Conservation (phyloP, 2,329 filamentous ascomycete genomes). For the Colletotrichum horii region DNA sequence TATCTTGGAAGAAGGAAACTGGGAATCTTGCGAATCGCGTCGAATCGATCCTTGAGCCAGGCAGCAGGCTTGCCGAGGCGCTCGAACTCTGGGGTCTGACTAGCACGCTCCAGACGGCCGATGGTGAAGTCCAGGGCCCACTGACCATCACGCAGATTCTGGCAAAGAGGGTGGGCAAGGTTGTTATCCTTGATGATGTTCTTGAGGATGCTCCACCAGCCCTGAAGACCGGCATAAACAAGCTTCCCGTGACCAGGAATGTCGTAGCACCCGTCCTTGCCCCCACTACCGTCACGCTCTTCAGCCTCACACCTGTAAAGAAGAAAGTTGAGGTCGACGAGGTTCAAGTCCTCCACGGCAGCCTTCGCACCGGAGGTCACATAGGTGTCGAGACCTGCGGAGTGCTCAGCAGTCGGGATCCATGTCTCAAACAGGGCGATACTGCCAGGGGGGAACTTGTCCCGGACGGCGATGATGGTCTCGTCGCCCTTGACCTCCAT, state of each 20-base stretch:
- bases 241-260: slow-evolving; percentile 85
- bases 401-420: slow-evolving; percentile 87
- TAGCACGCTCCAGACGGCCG: slow-evolving; percentile 76
- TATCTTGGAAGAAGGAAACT: slow-evolving; percentile 91
- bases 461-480: slow-evolving; percentile 79
- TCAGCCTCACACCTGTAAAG: slow-evolving; percentile 93
- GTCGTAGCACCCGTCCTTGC: slow-evolving; percentile 85
- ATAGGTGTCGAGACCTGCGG: slow-evolving; percentile 81
- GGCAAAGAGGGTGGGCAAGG: slow-evolving; percentile 89
- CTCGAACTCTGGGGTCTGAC: slow-evolving; percentile 65
- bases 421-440: slow-evolving; percentile 96
- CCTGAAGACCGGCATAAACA: slow-evolving; percentile 95
- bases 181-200: slow-evolving; percentile 88
- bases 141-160: slow-evolving; percentile 88
- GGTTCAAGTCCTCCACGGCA: slow-evolving; percentile 76
- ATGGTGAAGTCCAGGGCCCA: slow-evolving; percentile 93
- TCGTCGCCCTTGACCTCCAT: slow-evolving; percentile 76
- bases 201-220: slow-evolving; percentile 94
- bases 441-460: slow-evolving; percentile 89
- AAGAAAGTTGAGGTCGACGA: slow-evolving; percentile 89
- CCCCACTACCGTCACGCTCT: slow-evolving; percentile 78
- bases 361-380: slow-evolving; percentile 81
- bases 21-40: slow-evolving; percentile 83
- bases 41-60: slow-evolving; percentile 86
- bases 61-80: slow-evolving; percentile 68